Conservation (phyloP, 192 early-diverging fungal species). For the Entomortierella lignicola region DNA sequence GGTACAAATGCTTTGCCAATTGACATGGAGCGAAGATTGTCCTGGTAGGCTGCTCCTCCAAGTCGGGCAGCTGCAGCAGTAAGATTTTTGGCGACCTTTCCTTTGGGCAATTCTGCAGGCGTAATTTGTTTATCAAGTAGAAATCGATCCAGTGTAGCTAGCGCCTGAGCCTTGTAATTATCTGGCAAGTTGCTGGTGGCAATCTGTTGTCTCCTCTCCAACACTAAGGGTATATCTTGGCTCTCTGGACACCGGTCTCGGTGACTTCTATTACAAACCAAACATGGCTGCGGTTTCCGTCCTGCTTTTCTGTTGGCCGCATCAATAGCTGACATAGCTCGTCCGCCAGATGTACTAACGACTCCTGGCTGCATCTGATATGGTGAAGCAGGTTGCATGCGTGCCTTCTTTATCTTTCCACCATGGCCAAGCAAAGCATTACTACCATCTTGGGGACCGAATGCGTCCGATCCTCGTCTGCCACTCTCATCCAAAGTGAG, state of each 20-base stretch:
- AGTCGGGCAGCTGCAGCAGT: conserved; percentile 41
- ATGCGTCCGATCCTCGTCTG: conserved; percentile 5
- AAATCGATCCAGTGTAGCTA: conserved; percentile 36
- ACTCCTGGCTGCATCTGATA: conserved; percentile 19
- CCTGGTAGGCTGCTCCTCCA: conserved; percentile 42
- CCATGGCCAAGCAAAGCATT: background rate
- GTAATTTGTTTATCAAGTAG: conserved; percentile 46
- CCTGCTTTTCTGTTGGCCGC: conserved; percentile 20
- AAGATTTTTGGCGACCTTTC: conserved; percentile 31
- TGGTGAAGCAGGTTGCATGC: conserved; percentile 20
- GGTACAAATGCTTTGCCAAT: conserved; percentile 52
- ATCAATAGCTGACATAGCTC: conserved; percentile 17
- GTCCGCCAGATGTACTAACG: background rate
- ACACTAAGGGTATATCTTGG: conserved; percentile 50
- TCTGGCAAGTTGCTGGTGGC: conserved; percentile 50
- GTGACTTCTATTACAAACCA: conserved; percentile 44
- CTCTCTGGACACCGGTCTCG: conserved; percentile 50
- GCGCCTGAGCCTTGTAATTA: conserved; percentile 37
- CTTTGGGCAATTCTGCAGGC: conserved; percentile 31
- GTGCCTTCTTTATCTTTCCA: conserved; percentile 41
- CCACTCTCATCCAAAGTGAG: conserved; percentile 18
- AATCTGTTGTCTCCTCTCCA: conserved; percentile 51
- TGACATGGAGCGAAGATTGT: conserved; percentile 47
- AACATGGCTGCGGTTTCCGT: conserved; percentile 31
- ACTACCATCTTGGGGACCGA: conserved; percentile 9